phyloP scores from a whole-genome alignment of 768 basidiomycete species.

The Xerocomellus chrysenteron region DNA sequence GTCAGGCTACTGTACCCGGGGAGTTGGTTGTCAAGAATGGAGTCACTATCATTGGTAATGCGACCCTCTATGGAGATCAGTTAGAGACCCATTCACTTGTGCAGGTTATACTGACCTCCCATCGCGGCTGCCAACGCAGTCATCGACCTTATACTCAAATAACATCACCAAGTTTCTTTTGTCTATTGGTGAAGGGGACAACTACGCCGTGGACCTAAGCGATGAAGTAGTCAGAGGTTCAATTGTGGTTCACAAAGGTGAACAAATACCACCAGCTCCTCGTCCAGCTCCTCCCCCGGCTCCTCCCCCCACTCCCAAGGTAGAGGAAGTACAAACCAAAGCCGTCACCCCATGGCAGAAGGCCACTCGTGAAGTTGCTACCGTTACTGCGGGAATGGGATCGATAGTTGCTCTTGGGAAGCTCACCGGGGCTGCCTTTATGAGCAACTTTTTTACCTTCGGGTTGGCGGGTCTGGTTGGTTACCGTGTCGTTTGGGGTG shows the following conservation, averaged over 20 bases:
- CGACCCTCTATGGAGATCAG: background rate
- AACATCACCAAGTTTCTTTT: slow-evolving; percentile 89
- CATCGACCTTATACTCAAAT: slow-evolving; percentile 87
- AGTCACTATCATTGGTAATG: slow-evolving; percentile 76
- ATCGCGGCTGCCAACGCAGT: slow-evolving; percentile 86
- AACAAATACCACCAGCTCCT: slow-evolving; percentile 63
- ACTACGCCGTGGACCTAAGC: slow-evolving; percentile 65
- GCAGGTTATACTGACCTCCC: slow-evolving; percentile 82
- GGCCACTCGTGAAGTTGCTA: slow-evolving; percentile 67
- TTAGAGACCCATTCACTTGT: slow-evolving; percentile 1
- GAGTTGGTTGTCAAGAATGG: slow-evolving; percentile 67
- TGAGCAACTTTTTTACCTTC: slow-evolving; percentile 88
- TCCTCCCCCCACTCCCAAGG: slow-evolving; percentile 51
- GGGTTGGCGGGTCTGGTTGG: slow-evolving; percentile 85
- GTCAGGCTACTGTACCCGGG: slow-evolving; percentile 78
- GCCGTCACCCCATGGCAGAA: slow-evolving; percentile 89
- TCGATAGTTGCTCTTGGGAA: slow-evolving; percentile 72
- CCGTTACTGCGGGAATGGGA: slow-evolving; percentile 77
- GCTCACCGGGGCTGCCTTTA: slow-evolving; percentile 76
- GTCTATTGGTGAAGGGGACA: slow-evolving; percentile 66
- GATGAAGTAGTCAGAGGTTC: slow-evolving; percentile 87
- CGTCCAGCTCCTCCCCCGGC: slow-evolving; percentile 65
- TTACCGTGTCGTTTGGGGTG: slow-evolving; percentile 88
- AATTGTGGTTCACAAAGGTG: slow-evolving; percentile 68
- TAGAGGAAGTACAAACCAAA: slow-evolving; percentile 40